phyloP scores from a whole-genome alignment of 2,329 filamentous ascomycete species.

The Bipolaris victoriae region DNA sequence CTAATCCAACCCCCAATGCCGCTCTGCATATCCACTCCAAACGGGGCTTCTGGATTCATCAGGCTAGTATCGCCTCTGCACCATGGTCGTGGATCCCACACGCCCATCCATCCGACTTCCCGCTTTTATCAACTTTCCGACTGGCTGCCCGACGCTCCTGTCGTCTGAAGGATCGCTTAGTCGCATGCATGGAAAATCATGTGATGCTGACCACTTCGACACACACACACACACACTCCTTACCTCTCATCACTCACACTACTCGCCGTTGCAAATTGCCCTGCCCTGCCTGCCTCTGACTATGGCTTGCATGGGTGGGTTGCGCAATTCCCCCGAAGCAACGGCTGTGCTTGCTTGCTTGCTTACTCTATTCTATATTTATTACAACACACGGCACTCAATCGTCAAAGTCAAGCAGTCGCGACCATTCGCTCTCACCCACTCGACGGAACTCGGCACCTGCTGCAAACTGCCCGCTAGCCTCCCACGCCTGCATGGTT shows the following conservation, averaged over 20 bases:
- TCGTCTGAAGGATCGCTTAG: slow-evolving; percentile 36
- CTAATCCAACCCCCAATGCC: slow-evolving; percentile 12
- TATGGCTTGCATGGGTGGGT: background rate
- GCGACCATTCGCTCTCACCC: slow-evolving; percentile 53
- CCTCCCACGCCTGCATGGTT: slow-evolving; percentile 90
- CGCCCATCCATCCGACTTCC: slow-evolving; percentile 29
- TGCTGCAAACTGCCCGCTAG: slow-evolving; percentile 90
- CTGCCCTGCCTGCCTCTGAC: background rate
- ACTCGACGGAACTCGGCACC: slow-evolving; percentile 68
- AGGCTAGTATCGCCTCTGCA: slow-evolving; percentile 13
- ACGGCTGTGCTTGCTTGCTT: background rate
- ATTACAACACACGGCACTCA: slow-evolving; percentile 9
- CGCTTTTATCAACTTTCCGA: slow-evolving; percentile 36
- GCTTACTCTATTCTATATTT: background rate
- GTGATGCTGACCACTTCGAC: slow-evolving; percentile 22
- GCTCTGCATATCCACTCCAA: slow-evolving; percentile 28
- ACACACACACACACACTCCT: background rate
- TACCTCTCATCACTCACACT: background rate
- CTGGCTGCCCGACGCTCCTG: slow-evolving; percentile 34
- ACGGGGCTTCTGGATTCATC: slow-evolving; percentile 24
- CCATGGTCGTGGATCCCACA: slow-evolving; percentile 23
- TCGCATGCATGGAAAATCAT: slow-evolving; percentile 40
- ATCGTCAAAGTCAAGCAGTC: slow-evolving; percentile 49
- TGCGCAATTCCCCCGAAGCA: background rate
- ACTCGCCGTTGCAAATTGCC: background rate